Evolutionary conservation across 257 asterid species (phyloP), one percentile per base, ranked within the genome.

Genomic region (Solanum paucissectum): DNA sequence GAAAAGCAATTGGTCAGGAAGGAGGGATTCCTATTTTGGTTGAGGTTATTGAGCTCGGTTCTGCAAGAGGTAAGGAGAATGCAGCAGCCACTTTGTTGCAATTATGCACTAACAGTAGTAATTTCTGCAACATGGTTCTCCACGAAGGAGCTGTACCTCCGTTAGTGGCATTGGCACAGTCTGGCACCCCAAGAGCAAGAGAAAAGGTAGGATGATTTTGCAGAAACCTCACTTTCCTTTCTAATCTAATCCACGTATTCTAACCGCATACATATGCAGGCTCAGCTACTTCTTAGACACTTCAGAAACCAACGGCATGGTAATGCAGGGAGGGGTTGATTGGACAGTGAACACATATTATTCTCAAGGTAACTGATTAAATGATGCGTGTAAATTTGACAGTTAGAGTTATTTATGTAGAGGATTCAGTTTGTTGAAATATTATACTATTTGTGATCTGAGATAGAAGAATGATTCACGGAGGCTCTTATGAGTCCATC

Each of bases 101-200:
- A 64, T 42, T 91, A 79, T 89, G 91, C 87, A 16, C 23, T 5
- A 52, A 16, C 9, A 6, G 60, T 52, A 52, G 60, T 16, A 16
- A 16, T 23, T 52, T 86, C 86, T 91, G 91, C 88, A 89, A 83
- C 66, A 88, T 88, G 84, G 93, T 86, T 74, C 91, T 91, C 34
- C 91, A 86, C 83, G 93, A 91, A 73, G 89, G 93, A 44, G 93
- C 79, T 6, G 90, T 91, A 83, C 93, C 91, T 33, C 89, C 93
- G 34, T 88, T 91, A 88, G 91, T 32, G 91, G 93, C 87, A 91
- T 91, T 52, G 60, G 7, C 9, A 52, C 21, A 52, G 23, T 52
- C 9, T 14, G 60, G 60, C 23, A 49, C 8, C 46, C 90, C 93
- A 11, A 89, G 93, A 88, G 91, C 90, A 29, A 89, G 86, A 86